A percentile compares a stretch with the other conserved stretches of the same genome.
phyloP scores from a whole-genome alignment of 768 basidiomycete genomes.

The Gymnopilus junonius region DNA sequence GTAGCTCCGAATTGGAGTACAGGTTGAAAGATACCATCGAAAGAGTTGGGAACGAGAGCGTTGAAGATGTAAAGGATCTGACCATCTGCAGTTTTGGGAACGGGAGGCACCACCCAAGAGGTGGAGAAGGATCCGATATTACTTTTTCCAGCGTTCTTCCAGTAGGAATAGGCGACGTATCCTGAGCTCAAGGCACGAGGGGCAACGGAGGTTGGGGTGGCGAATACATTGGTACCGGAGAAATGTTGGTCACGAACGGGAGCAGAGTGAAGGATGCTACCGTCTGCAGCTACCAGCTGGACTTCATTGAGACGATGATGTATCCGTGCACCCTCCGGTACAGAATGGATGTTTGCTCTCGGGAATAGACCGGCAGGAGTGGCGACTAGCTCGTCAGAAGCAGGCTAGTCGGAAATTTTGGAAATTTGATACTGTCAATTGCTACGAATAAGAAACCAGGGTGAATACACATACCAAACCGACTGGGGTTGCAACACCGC shows the following conservation, averaged over 20 bases:
- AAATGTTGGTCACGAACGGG: neutral
- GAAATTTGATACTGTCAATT: too few relatives aligned
- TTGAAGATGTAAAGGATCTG: conserved; percentile 29
- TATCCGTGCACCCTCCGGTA: conserved; percentile 21
- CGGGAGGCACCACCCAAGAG: conserved; percentile 26
- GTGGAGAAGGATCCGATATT: conserved; percentile 20
- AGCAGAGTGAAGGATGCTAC: conserved; percentile 18
- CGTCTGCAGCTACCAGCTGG: conserved; percentile 18
- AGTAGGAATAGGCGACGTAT: conserved; percentile 19
- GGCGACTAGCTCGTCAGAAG: conserved; percentile 8
- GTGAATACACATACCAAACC: neutral
- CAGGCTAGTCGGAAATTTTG: neutral
- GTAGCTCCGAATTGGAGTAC: conserved; percentile 28
- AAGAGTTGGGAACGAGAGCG: conserved; percentile 17
- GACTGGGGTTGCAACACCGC: neutral
- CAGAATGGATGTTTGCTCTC: conserved; percentile 13
- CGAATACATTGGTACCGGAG: conserved; percentile 4
- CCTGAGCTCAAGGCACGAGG: conserved; percentile 11
- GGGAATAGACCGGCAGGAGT: conserved; percentile 23
- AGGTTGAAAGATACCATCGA: conserved; percentile 25
- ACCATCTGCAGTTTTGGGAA: conserved; percentile 17
- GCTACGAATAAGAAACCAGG: too few relatives aligned
- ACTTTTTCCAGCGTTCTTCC: conserved; percentile 18
- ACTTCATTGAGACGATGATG: conserved; percentile 15
- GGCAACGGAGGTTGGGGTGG: neutral